Evolutionary conservation across 1,139 yeast genomes (phyloP).

Genomic region (Arxiozyma heterogenica): DNA sequence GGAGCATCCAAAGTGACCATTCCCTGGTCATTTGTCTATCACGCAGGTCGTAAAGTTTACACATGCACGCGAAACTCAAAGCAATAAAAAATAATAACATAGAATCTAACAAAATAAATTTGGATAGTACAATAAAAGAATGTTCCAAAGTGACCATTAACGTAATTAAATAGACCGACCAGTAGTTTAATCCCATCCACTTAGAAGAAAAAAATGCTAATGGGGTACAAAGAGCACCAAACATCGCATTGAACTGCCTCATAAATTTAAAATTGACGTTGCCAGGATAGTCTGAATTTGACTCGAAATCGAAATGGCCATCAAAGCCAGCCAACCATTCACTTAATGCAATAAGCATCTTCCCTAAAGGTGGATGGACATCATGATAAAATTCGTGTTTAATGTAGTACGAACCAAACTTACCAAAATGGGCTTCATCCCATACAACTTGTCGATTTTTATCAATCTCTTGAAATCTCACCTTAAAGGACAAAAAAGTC

Average conservation of each 20-base stretch:
- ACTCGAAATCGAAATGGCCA: slow-evolving; percentile 57
- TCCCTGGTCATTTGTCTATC: slow-evolving; percentile 35
- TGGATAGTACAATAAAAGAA: slow-evolving; percentile 55
- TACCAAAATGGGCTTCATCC: slow-evolving; percentile 89
- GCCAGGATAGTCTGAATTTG: slow-evolving; percentile 50
- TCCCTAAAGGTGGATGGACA: slow-evolving; percentile 74
- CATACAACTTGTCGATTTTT: slow-evolving; percentile 64
- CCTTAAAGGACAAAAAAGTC: slow-evolving; percentile 53
- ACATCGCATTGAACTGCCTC: slow-evolving; percentile 58
- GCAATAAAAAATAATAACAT: slow-evolving; percentile 64
- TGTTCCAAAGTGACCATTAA: slow-evolving; percentile 58
- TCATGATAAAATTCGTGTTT: slow-evolving; percentile 63
- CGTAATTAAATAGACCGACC: slow-evolving; percentile 46
- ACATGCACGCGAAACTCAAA: slow-evolving; percentile 48
- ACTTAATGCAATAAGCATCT: slow-evolving; percentile 56
- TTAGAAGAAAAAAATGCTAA: slow-evolving; percentile 54
- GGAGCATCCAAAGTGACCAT: slow-evolving; percentile 49
- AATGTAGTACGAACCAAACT: slow-evolving; percentile 53
- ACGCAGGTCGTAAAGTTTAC: slow-evolving; percentile 44
- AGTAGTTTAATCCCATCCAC: slow-evolving; percentile 37
- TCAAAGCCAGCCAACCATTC: slow-evolving; percentile 63
- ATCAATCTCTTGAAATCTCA: slow-evolving; percentile 63
- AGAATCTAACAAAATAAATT: slow-evolving; percentile 65
- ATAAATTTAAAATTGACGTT: slow-evolving; percentile 46
- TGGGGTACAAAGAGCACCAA: slow-evolving; percentile 56